These are phyloP conservation scores for Tulasnella sp. DNA, from an alignment of 768 basidiomycete species.

Conservation along the genomic window DNA sequence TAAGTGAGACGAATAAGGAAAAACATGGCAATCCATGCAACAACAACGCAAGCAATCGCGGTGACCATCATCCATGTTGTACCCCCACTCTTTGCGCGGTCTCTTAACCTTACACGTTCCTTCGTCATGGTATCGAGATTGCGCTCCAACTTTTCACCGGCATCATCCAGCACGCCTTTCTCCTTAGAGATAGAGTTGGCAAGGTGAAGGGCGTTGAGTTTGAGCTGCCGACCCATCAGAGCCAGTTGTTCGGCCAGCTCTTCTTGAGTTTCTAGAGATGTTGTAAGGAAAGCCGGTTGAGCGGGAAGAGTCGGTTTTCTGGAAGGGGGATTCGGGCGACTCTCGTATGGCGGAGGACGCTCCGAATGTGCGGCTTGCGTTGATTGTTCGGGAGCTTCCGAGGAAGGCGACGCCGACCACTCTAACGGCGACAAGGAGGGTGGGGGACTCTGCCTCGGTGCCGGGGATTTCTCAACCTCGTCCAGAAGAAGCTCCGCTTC, in stretches of 20 bases:
- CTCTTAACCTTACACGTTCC: slow-evolving; percentile 60
- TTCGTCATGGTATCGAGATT: slow-evolving; percentile 67
- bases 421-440: slow-evolving; percentile 19
- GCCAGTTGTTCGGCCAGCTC: slow-evolving; percentile 71
- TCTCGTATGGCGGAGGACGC: slow-evolving; percentile 33
- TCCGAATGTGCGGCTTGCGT: slow-evolving; percentile 45
- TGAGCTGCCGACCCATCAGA: slow-evolving; percentile 84
- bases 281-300: slow-evolving; percentile 46
- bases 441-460: neutral
- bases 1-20: slow-evolving; percentile 64
- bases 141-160: slow-evolving; percentile 68
- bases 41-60: slow-evolving; percentile 59
- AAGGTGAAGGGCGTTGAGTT: slow-evolving; percentile 78
- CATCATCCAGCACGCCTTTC: slow-evolving; percentile 60
- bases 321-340: slow-evolving; percentile 31
- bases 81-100: slow-evolving; percentile 57
- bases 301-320: slow-evolving; percentile 27
- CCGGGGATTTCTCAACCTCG: slow-evolving; percentile 6
- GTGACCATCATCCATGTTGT: slow-evolving; percentile 71
- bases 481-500: slow-evolving; percentile 25
- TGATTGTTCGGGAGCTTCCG: slow-evolving; percentile 29
- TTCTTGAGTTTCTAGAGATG: slow-evolving; percentile 55
- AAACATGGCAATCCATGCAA: slow-evolving; percentile 61
- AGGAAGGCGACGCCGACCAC: slow-evolving; percentile 34
- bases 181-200: slow-evolving; percentile 69